Base-by-base conservation (phyloP, 768 basidiomycete species). In the Cystoderma amianthinum region DNA sequence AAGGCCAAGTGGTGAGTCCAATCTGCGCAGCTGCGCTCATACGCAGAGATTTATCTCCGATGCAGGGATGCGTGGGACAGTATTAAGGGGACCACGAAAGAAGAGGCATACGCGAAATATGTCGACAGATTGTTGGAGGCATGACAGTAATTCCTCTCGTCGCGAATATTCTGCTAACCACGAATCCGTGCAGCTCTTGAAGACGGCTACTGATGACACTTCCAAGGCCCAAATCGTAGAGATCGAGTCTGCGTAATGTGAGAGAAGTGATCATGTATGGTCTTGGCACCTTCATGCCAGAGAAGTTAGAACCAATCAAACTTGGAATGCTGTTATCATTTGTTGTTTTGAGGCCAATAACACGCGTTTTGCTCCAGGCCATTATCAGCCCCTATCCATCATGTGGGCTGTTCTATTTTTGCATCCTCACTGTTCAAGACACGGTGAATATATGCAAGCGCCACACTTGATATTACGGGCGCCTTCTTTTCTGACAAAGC, bases 11-110 rank as follows among this genome's bases (percentile, higher is more conserved):
- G 92, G 91, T 91, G 38, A 47, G 64, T 49, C 25, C 18, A 38
- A 20, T 43, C 28, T 15, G 33, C 16, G 20, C 25, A 28, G 25
- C 25, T n/a, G n/a, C n/a, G 25, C 7, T 28, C 25, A 28, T 7
- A 28, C 25, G 25, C n/a, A n/a, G n/a, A 28, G 7, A 28, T n/a
- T 7, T n/a, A 28, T 7, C 25, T 7, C 25, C 25, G 7, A 28
- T 39, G 15, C 52, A 93, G 91, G 92, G 79, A 88, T 54, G 95
- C 94, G 16, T 96, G 92, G 90, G 72, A 80, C 9, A 55, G 48
- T 2, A 71, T 84, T 47, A 72, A 93, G 64, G 93, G 87, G 30
- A 73, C 60, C 23, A 69, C 78, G 34, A 72, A 78, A 62, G 89
- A 90, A 54, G 81, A 80, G 0, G 89, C 91, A 6, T 65, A 71